A percentile compares a stretch with the other conserved stretches of the same genome.
Conservation (phyloP, 192 early-diverging fungal species). For the Nowakowskiella sp. region DNA sequence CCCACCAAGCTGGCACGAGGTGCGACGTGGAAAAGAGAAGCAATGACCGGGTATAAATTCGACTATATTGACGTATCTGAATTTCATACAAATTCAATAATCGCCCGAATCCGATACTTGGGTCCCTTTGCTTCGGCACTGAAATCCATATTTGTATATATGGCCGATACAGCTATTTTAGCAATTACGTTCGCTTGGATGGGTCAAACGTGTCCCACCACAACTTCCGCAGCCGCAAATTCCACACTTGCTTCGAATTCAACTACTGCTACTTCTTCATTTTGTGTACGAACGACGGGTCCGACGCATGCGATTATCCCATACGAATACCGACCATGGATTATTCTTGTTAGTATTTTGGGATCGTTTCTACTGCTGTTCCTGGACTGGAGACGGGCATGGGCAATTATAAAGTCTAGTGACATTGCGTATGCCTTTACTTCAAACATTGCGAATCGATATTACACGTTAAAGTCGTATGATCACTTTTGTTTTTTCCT, state of each 20-base stretch:
- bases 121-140: neutral
- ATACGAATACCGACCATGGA: conserved; percentile 4
- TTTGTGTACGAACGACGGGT: too few relatives aligned
- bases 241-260: too few relatives aligned
- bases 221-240: too few relatives aligned
- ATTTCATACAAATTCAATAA: neutral
- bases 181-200: neutral
- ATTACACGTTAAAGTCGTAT: conserved; percentile 50
- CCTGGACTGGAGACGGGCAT: conserved; percentile 47
- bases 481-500: conserved; percentile 56
- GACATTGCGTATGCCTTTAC: conserved; percentile 62
- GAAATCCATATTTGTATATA: neutral
- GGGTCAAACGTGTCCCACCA: too few relatives aligned
- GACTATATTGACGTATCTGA: neutral
- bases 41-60: too few relatives aligned
- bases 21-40: too few relatives aligned
- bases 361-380: conserved; percentile 44
- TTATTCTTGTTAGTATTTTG: conserved; percentile 40
- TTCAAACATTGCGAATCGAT: conserved; percentile 48
- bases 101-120: neutral
- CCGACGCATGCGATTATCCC: too few relatives aligned
- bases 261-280: too few relatives aligned
- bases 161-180: neutral
- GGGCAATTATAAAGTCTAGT: conserved; percentile 36
- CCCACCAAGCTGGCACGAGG: too few relatives aligned